These are phyloP conservation scores for Hypomyces rosellus DNA, from an alignment of 2,329 filamentous ascomycete species.

Conservation along the genomic window DNA sequence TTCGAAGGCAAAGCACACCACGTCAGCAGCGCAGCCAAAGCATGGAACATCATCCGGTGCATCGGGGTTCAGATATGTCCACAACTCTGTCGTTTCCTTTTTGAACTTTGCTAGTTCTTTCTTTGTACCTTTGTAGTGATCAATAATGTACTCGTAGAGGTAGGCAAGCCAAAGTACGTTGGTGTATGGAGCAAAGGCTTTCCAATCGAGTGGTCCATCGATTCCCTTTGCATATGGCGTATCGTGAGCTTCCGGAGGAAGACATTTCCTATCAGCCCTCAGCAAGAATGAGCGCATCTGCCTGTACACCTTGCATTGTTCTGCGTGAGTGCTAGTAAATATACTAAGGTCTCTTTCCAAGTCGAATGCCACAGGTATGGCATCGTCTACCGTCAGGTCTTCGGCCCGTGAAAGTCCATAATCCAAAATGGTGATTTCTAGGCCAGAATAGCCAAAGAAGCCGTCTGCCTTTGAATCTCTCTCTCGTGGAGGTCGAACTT, in stretches of 20 bases:
- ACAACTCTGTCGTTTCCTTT: constrained; percentile 45
- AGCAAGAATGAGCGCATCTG: constrained; percentile 55
- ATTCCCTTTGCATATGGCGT: constrained; percentile 40
- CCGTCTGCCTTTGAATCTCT: constrained; percentile 25
- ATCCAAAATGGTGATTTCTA: constrained; percentile 59
- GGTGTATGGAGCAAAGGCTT: constrained; percentile 51
- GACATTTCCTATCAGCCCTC: constrained; percentile 43
- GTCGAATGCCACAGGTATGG: constrained; percentile 45
- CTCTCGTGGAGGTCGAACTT: constrained; percentile 28
- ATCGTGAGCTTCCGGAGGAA: constrained; percentile 41
- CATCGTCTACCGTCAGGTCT: constrained; percentile 31
- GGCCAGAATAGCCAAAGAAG: constrained; percentile 52
- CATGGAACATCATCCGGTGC: constrained; percentile 41
- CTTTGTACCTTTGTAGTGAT: constrained; percentile 41
- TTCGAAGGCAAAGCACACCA: constrained; percentile 52
- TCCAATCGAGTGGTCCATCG: constrained; percentile 48
- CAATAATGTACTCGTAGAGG: constrained; percentile 47
- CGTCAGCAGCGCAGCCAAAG: constrained; percentile 50
- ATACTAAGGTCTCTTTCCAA: constrained; percentile 54
- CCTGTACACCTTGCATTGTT: constrained; percentile 56
- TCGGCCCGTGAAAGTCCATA: constrained; percentile 58
- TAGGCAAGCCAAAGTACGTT: constrained; percentile 62
- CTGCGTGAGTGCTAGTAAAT: constrained; percentile 54
- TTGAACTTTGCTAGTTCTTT: constrained; percentile 41
- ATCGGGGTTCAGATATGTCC: constrained; percentile 46